Evolutionary conservation across 139 green algal genomes (phyloP).

Genomic region (Chlamydomonas urium): DNA sequence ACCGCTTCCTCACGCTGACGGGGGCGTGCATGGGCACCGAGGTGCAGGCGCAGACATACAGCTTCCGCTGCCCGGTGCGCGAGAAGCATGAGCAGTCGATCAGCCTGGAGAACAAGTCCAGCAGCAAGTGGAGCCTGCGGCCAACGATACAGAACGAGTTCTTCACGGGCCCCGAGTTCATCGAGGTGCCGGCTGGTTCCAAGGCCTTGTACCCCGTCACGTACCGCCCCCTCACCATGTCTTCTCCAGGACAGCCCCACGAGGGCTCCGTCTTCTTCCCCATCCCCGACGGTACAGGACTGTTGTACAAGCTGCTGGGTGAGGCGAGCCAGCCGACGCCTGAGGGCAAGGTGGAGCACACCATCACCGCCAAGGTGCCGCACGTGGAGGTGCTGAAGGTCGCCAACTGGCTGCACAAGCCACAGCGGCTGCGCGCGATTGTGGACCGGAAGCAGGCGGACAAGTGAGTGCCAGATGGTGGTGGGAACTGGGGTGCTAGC

Average conservation of each 20-base stretch:
- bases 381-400: constrained; percentile 58
- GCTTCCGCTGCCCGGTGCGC: constrained; percentile 57
- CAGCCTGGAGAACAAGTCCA: constrained; percentile 54
- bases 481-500: too few species aligned
- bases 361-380: constrained; percentile 50
- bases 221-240: constrained; percentile 69
- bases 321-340: constrained; percentile 40
- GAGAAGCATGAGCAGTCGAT: constrained; percentile 38
- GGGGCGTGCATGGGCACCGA: constrained; percentile 51
- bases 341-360: constrained; percentile 40
- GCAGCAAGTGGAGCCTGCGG: constrained; percentile 54
- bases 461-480: constrained; percentile 3
- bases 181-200: constrained; percentile 41
- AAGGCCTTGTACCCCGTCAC: constrained; percentile 58
- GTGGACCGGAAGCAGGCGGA: constrained; percentile 23
- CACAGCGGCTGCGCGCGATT: constrained; percentile 65
- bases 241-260: constrained; percentile 43
- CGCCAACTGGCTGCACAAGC: constrained; percentile 69
- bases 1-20: constrained; percentile 62
- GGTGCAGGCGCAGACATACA: constrained; percentile 37
- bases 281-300: constrained; percentile 68
- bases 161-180: constrained; percentile 63
- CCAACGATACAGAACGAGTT: constrained; percentile 64
- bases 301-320: constrained; percentile 55
- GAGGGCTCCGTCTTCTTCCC: constrained; percentile 76